Percentiles rank a stretch among this genome's conserved stretches.
These are phyloP conservation scores for Tilletia setariae DNA, from an alignment of 1,284 basidiomycete species.

Conservation along the genomic window DNA sequence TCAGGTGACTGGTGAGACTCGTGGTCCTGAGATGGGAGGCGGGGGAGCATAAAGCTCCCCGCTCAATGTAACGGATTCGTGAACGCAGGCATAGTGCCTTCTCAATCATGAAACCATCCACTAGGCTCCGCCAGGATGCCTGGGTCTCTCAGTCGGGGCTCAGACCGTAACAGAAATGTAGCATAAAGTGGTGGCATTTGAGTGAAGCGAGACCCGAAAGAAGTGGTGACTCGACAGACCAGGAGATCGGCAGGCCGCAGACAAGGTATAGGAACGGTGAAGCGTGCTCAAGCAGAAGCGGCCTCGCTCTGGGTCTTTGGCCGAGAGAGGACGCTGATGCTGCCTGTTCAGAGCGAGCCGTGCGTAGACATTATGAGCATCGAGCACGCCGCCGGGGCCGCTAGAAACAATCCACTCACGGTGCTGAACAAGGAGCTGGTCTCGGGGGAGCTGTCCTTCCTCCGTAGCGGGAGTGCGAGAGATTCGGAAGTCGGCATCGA, in stretches of 20 bases:
- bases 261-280: not conserved
- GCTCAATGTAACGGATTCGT: too few relatives aligned
- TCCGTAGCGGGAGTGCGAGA: conserved; percentile 30
- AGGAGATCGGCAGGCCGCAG: not conserved
- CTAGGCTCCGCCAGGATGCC: too few relatives aligned
- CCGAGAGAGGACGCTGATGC: conserved; percentile 39
- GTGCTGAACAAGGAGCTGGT: conserved; percentile 39
- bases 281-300: not conserved
- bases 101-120: too few relatives aligned
- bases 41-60: too few relatives aligned
- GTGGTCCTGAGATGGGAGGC: too few relatives aligned
- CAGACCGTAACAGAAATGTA: too few relatives aligned
- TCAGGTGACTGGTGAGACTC: too few relatives aligned
- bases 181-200: too few relatives aligned
- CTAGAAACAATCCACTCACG: conserved; percentile 27
- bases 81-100: too few relatives aligned
- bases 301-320: conserved; percentile 23
- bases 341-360: conserved; percentile 22
- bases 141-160: too few relatives aligned
- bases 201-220: too few relatives aligned
- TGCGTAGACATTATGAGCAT: not conserved
- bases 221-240: not conserved
- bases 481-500: conserved; percentile 50
- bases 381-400: not conserved
- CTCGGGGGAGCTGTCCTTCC: conserved; percentile 27